Evolutionary conservation across 495 filamentous ascomycete genomes (phyloP), one percentile per base, ranked within the genome.

Genomic region (Aspergillus heteromorphus): DNA sequence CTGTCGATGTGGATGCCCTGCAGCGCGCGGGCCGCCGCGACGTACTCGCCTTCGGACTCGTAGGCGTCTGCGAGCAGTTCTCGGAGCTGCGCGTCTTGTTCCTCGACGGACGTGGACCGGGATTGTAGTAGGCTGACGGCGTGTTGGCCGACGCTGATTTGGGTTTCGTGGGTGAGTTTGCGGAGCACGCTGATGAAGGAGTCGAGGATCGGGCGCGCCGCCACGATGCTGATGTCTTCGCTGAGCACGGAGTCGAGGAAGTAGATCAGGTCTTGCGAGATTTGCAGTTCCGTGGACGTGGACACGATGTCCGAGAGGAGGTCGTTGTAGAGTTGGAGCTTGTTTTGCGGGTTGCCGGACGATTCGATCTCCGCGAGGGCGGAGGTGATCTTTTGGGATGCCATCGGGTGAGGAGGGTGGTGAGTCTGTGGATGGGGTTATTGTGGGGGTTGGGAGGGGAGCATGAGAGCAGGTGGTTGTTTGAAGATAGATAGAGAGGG

Each of bases 1-100:
- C 81, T 86, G 65, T 97, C 91, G 16, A 97, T 83, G 29, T 89
- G 87, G 60, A 97, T 95, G 20, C 85, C 87, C 63, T 89, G 77
- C 2, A 98, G 83, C 6, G 81, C 78, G 58, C 84, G 82, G 4
- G 93, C 93, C 0, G 91, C 89, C 11, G 80, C 79, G 6, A 77
- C 70, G 70, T 88, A 92, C 64, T 96, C 89, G 18, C 96, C 91
- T 54, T 88, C 78, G 23, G 68, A 69, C 67, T 96, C 90, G 74
- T 93, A 86, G 20, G 91, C 88, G 49, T 87, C 80, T 4, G 95
- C 93, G 5, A 95, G 77, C 20, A 90, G 79, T 60, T 91, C 84
- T 45, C 91, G 86, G 48, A 97, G 81, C 53, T 80, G 78, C 1
- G 85, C 79, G 60, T 91, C 89, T 55, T 87, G 83, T 68, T 97